Base-by-base conservation (phyloP, 352 stramenopile species). In the Pythium sp. region DNA sequence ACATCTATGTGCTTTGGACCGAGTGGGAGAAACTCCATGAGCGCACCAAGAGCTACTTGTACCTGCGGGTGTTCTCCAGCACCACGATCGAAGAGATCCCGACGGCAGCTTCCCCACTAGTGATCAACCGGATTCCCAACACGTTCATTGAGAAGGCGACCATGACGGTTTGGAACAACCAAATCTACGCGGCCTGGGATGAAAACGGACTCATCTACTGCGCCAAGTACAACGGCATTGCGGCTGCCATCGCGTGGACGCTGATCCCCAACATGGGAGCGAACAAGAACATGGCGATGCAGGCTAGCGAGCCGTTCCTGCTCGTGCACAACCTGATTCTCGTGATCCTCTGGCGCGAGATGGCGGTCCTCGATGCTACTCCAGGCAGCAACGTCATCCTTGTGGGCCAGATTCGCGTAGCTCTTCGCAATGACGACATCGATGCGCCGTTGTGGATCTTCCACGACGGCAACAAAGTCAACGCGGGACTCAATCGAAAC, bases 1-100 rank as follows among this genome's bases (percentile, higher is more conserved):
- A 80, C 9, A 75, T 90, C 14, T 88, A 87, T 47, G 59, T 94
- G 0, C 80, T 91, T 54, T 94, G 86, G 86, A 91, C 74, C 0
- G 86, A 94, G 61, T 76, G 75, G 60, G 75, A 85, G 38, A 65
- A 68, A 0, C 69, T 82, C n/a, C 56, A 76, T 1, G 60, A 49
- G 30, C 64, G 49, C 2, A 81, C 78, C 0, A 76, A 69, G 24
- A 94, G 82, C 30, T 81, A 72, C 20, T 70, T 94, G 36, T 88
- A 92, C 24, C 56, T 91, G 32, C 59, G 70, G 1, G 79, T 87
- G 0, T 91, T 91, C 58, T 76, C 77, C 1, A 78, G 73, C 9
- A 51, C 62, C 5, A 86, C 80, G 1, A 36, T 89, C 2, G 62
- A 82, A 8, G 58, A 66, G 3, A 61, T 92, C 0, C 5, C 71